Base-by-base conservation (phyloP, 2,329 filamentous ascomycete species). In the Exophiala aquamarina region DNA sequence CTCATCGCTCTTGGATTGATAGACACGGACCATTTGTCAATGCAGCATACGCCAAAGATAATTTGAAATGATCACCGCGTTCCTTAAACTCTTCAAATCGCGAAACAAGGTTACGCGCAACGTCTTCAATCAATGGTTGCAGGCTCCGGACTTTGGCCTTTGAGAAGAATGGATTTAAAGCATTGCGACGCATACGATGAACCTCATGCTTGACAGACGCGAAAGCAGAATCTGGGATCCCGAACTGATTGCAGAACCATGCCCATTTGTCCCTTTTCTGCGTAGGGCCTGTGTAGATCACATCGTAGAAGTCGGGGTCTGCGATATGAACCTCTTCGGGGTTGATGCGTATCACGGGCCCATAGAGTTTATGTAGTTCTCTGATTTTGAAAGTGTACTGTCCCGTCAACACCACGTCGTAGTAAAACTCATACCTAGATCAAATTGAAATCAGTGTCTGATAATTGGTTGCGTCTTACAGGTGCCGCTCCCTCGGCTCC, bases 301-400 rank as follows among this genome's bases (percentile, higher is more conserved):
- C 58, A 17, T 65, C 54, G 40, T 62, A 65, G 50, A 57, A 67
- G 3, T 60, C 51, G 4, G 62, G 41, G 34, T 68, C 65, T 10
- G 57, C 57, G 49, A 66, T 59, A 36, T 66, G 62, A 7, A 67
- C 41, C 39, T 65, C 63, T 3, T 56, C 35, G 2, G 65, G 64
- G 20, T 53, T 62, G 44, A 67, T 56, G 6, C 64, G 63, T 15
- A 67, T 41, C 13, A 67, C n/a, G 66, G 64, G 65, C 1, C 66
- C 65, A 29, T 67, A 69, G 44, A 51, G 40, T 10, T 59, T 21
- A 47, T 70, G 66, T 58, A 70, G 57, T n/a, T 61, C 47, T 41
- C 62, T 46, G 13, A 70, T 59, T 40, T 66, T 55, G 57, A 58
- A 64, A 5, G 65, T 52, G 35, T 65, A 70, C 10, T 51, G 50